Evolutionary conservation across 2,329 filamentous ascomycete species (phyloP).

Genomic region (Penicillium sp.): DNA sequence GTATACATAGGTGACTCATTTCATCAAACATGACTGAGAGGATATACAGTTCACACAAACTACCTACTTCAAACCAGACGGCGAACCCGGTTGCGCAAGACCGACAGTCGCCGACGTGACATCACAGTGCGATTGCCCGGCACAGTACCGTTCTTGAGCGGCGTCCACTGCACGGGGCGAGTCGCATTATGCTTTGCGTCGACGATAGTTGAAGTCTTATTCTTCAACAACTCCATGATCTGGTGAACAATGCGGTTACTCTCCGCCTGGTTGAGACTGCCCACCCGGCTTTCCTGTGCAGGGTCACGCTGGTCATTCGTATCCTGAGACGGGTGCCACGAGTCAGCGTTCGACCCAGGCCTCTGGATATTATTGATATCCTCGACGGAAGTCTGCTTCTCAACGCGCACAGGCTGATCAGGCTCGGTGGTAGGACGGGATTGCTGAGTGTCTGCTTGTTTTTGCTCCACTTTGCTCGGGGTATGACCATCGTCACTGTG

Average conservation of each 20-base stretch:
- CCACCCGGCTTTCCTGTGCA: conserved; percentile 18
- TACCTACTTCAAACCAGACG: conserved; percentile 1
- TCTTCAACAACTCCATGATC: conserved; percentile 19
- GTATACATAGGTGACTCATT: conserved; percentile 13
- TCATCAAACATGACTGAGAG: conserved; percentile 10
- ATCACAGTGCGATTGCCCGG: conserved; percentile 15
- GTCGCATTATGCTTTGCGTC: conserved; percentile 17
- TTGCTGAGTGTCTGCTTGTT: neutral
- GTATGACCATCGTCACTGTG: conserved; percentile 6
- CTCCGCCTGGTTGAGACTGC: conserved; percentile 20
- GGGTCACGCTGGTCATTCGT: conserved; percentile 14
- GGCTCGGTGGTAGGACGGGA: neutral
- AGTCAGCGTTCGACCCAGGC: conserved; percentile 21
- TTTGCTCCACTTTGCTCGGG: neutral
- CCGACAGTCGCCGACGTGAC: conserved; percentile 21
- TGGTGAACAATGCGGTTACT: conserved; percentile 17
- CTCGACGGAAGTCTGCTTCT: conserved; percentile 10
- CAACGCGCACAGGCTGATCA: conserved; percentile 6
- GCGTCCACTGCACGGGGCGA: conserved; percentile 7
- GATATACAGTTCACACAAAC: neutral
- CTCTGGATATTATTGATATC: conserved; percentile 16
- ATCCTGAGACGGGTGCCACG: conserved; percentile 15
- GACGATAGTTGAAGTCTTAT: conserved; percentile 15
- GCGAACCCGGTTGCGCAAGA: conserved; percentile 19
- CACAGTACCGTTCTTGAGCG: conserved; percentile 15